A percentile compares a stretch with the other conserved stretches of the same genome.
phyloP scores from a whole-genome alignment of 2,329 filamentous ascomycete species.

The Cyphellophora attinorum region DNA sequence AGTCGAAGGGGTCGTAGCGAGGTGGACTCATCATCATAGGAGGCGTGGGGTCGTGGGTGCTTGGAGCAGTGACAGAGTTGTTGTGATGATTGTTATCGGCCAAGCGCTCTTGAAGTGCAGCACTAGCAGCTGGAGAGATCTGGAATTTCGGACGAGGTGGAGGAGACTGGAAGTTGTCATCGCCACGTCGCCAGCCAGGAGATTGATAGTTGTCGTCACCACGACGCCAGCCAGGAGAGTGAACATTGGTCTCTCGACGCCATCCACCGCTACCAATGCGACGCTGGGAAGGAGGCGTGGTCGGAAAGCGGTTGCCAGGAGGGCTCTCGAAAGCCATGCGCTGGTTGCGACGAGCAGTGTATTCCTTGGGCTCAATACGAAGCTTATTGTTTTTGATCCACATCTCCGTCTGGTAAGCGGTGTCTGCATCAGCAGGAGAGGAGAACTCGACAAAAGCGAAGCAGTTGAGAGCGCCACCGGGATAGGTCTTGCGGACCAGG shows the following conservation, averaged over 20 bases:
- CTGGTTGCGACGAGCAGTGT: constrained; percentile 13
- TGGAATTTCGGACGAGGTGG: too few species aligned
- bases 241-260: background rate
- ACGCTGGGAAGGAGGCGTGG: constrained; percentile 1
- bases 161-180: background rate
- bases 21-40: too few species aligned
- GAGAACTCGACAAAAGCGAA: constrained; percentile 18
- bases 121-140: background rate
- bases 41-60: too few species aligned
- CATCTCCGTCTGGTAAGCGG: constrained; percentile 10
- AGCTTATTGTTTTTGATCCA: constrained; percentile 10
- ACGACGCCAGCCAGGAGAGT: background rate
- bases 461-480: constrained; percentile 9
- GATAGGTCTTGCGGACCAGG: constrained; percentile 14
- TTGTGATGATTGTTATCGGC: background rate
- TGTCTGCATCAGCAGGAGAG: constrained; percentile 10
- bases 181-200: background rate
- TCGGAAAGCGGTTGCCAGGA: background rate
- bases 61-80: too few species aligned
- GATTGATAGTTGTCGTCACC: background rate
- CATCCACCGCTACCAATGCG: background rate
- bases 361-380: constrained; percentile 18
- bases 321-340: constrained; percentile 1
- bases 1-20: too few species aligned
- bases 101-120: constrained; percentile 1